Evolutionary conservation across 208 protist species (phyloP), one percentile per base, ranked within the genome.

Genomic region (Crithidia mellificae): DNA sequence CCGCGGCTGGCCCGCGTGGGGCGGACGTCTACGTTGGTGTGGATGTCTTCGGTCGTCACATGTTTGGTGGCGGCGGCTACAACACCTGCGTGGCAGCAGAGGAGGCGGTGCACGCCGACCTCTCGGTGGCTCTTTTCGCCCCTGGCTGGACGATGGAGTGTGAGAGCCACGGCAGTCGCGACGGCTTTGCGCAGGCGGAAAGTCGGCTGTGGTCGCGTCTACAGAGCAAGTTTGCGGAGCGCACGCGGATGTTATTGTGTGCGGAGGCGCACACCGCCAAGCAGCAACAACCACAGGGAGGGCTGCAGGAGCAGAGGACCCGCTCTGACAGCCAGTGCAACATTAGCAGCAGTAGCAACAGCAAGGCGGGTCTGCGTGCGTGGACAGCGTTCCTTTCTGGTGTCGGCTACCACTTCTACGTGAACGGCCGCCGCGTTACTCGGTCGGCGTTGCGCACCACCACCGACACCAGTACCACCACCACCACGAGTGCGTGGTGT

Each of bases 111-210:
- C 19, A 49, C 2, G 39, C 58, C 7, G 43, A 73, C 6, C 64
- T 92, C 38, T 97, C 92, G 11, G 71, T 83, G 7, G 93, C 87
- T 14, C 52, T 98, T n/a, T 98, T 98, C 73, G 93, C 93, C 6
- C 92, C 93, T 17, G 92, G 63, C 5, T 98, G 92, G 93, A 92
- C 89, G 24, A 74, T 73, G 51, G 95, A 98, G 66, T 63, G 20
- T 19, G 70, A 82, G 61, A 73, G 79, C 12, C 11, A 78, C 17
- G 74, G 74, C 14, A 64, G 41, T 11, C 81, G 82, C 22, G 81
- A 85, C 41, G 68, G 47, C 14, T 93, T 90, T 69, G 69, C 80
- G 17, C 20, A n/a, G 25, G 73, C 83, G 15, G 80, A 93, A 34
- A 68, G 74, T 57, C 55, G 61, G 7, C 52, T 93, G 75, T 92